These are phyloP conservation scores for Curvularia verruculosa DNA, from an alignment of 2,329 filamentous ascomycete genomes.

Conservation along the genomic window DNA sequence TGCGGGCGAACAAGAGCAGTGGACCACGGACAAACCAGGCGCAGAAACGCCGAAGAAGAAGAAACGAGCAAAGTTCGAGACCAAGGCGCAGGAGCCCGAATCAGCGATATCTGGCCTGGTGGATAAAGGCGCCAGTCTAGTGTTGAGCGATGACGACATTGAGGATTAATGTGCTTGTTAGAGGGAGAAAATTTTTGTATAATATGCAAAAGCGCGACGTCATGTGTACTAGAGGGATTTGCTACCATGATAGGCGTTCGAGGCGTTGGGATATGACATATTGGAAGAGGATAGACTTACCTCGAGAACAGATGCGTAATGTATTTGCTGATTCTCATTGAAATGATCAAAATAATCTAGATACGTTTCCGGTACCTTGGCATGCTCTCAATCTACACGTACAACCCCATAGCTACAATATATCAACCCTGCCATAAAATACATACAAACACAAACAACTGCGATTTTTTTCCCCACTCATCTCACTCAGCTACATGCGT, in stretches of 20 bases:
- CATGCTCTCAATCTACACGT: not conserved
- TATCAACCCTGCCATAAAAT: no score
- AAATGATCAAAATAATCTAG: not conserved
- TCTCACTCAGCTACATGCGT: no score
- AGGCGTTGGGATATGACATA: not conserved
- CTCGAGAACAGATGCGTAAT: not conserved
- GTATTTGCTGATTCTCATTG: not conserved
- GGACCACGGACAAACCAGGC: conserved; percentile 52
- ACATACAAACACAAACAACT: not conserved
- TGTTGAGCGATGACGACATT: conserved; percentile 57
- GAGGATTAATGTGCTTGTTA: conserved; percentile 42
- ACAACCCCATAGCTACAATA: not conserved
- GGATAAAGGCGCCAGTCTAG: conserved; percentile 43
- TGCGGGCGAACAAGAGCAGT: conserved; percentile 43
- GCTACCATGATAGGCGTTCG: not conserved
- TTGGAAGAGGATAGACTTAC: not conserved
- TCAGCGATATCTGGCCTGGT: conserved; percentile 30
- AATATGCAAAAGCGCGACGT: not conserved
- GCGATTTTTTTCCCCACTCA: not conserved
- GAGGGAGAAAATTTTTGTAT: not conserved
- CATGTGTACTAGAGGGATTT: not conserved
- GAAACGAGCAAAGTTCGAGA: conserved; percentile 26
- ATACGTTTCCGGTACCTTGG: not conserved
- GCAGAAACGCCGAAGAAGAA: conserved; percentile 33
- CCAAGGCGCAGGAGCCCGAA: conserved; percentile 28